Conservation (phyloP, 108 stramenopile species). For the Cyclostephanos tholiformis region DNA sequence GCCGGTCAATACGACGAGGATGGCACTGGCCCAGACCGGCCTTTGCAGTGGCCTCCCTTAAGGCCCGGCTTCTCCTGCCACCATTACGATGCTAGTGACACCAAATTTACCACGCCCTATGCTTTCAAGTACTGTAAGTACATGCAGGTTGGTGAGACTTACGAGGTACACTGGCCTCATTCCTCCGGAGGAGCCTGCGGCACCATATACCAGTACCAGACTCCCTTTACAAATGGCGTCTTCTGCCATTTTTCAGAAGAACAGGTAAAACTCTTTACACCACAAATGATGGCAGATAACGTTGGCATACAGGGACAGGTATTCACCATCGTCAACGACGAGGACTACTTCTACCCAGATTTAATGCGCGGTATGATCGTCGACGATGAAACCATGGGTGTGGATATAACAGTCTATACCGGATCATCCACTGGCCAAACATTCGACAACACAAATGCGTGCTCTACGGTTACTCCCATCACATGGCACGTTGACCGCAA, state of each 20-base stretch:
- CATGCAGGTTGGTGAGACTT: conserved; percentile 56
- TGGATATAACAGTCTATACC: conserved; percentile 60
- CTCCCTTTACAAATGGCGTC: conserved; percentile 56
- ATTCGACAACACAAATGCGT: conserved; percentile 42
- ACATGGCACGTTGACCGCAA: conserved; percentile 81
- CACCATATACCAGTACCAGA: conserved; percentile 52
- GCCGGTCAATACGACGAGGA: conserved; percentile 54
- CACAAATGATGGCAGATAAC: conserved; percentile 7
- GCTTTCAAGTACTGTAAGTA: conserved; percentile 46
- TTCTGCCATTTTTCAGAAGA: conserved; percentile 40
- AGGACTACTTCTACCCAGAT: conserved; percentile 50
- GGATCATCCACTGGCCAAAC: conserved; percentile 67
- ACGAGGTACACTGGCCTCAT: conserved; percentile 62
- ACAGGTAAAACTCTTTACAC: conserved; percentile 2
- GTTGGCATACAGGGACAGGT: conserved; percentile 54
- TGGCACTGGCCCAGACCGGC: not conserved
- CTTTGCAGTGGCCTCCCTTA: too few relatives aligned
- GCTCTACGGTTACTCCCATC: conserved; percentile 65
- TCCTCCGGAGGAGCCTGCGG: conserved; percentile 48
- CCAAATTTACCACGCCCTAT: conserved; percentile 35
- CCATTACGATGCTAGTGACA: conserved; percentile 34
- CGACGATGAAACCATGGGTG: conserved; percentile 36
- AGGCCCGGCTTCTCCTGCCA: conserved; percentile 37
- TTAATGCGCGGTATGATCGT: conserved; percentile 48
- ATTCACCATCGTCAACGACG: conserved; percentile 57